phyloP scores from a whole-genome alignment of 1,284 basidiomycete genomes.

The Malassezia caprae region DNA sequence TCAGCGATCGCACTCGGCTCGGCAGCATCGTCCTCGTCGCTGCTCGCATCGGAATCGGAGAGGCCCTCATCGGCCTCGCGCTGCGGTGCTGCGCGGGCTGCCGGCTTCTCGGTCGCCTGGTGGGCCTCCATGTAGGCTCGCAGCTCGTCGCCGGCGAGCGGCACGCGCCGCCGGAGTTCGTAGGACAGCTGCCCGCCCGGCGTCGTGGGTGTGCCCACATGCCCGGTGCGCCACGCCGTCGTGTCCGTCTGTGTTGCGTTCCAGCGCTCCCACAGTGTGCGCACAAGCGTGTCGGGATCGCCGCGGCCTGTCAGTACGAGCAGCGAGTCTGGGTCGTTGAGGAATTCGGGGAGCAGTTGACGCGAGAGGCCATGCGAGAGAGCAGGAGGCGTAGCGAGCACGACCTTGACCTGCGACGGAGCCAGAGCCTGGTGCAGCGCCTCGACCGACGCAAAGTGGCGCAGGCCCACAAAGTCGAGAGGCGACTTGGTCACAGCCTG shows the following conservation, averaged over 20 bases:
- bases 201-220: conserved; percentile 65
- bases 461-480: conserved; percentile 56
- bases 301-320: conserved; percentile 49
- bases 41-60: conserved; percentile 52
- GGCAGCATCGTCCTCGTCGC: conserved; percentile 56
- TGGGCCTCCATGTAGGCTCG: conserved; percentile 68
- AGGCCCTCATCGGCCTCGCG: conserved; percentile 60
- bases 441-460: conserved; percentile 74
- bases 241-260: conserved; percentile 66
- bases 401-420: conserved; percentile 64
- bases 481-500: conserved; percentile 22
- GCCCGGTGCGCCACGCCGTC: conserved; percentile 71
- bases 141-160: conserved; percentile 58
- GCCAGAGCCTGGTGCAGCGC: conserved; percentile 72
- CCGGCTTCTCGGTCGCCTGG: conserved; percentile 65
- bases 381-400: conserved; percentile 81
- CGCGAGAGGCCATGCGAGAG: conserved; percentile 87
- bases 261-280: conserved; percentile 76
- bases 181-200: conserved; percentile 19
- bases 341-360: conserved; percentile 72
- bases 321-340: conserved; percentile 56
- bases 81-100: conserved; percentile 64
- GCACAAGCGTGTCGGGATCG: conserved; percentile 68
- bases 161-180: conserved; percentile 67
- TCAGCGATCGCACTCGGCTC: conserved; percentile 49